These are phyloP conservation scores for Termitomyces sp. DNA, from an alignment of 768 basidiomycete genomes.

Conservation along the genomic window DNA sequence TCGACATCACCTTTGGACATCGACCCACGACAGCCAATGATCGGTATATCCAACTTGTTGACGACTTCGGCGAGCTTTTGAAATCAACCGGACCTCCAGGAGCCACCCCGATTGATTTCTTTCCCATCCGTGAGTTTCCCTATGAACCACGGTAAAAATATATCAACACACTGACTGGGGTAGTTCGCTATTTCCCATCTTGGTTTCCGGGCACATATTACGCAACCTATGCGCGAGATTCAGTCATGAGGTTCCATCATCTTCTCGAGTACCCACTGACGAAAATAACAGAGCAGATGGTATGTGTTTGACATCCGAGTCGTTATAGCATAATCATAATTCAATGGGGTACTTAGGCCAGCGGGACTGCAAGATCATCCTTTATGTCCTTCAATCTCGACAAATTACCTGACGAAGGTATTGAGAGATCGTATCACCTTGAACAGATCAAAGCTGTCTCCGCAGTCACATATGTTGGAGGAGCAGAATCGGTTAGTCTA, in stretches of 20 bases:
- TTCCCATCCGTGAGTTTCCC: slow-evolving; percentile 8
- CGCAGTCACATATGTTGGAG: slow-evolving; percentile 22
- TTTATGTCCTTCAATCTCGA: not conserved
- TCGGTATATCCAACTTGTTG: slow-evolving; percentile 3
- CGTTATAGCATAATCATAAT: not conserved
- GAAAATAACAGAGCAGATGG: slow-evolving; percentile 27
- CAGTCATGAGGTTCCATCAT: not conserved
- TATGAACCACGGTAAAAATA: not conserved
- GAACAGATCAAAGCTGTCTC: slow-evolving; percentile 15
- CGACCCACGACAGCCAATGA: not conserved
- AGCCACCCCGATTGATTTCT: slow-evolving; percentile 6
- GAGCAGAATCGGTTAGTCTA: slow-evolving; percentile 29
- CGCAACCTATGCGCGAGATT: slow-evolving; percentile 14
- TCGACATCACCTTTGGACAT: slow-evolving; percentile 11
- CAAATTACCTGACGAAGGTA: not conserved
- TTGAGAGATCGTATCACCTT: not conserved
- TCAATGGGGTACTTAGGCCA: not conserved
- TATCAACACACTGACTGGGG: not conserved
- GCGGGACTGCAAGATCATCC: not conserved
- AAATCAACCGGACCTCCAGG: slow-evolving; percentile 4
- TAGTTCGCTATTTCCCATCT: slow-evolving; percentile 26
- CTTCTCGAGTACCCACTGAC: slow-evolving; percentile 1
- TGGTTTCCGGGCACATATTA: slow-evolving; percentile 27
- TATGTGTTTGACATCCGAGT: slow-evolving; percentile 4
- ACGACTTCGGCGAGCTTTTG: not conserved